Evolutionary conservation across 73 alveolate genomes (phyloP).

Genomic region (Tetrahymena thermophila): DNA sequence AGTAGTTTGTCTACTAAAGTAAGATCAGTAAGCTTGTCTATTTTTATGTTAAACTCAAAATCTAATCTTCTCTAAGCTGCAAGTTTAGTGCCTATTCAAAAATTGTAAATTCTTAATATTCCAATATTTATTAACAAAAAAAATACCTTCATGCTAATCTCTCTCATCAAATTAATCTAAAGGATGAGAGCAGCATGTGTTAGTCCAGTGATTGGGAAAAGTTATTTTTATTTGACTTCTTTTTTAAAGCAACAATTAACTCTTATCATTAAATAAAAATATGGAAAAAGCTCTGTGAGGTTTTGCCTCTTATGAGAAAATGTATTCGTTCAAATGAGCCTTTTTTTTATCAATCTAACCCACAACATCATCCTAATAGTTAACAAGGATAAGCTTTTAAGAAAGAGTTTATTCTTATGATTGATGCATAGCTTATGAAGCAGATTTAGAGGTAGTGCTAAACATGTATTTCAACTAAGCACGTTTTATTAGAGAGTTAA

Average conservation of each 20-base stretch:
- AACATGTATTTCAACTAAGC: background rate
- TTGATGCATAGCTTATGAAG: background rate
- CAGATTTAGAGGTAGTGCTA: background rate
- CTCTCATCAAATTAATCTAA: conserved; percentile 40
- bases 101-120: conserved; percentile 58
- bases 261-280: conserved; percentile 71
- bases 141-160: conserved; percentile 17
- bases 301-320: conserved; percentile 38
- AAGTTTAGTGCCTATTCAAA: conserved; percentile 44
- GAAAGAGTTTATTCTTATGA: conserved; percentile 33
- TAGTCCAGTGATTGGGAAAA: conserved; percentile 85
- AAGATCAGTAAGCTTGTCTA: conserved; percentile 33
- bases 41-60: conserved; percentile 56
- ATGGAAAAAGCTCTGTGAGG: conserved; percentile 94
- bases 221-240: conserved; percentile 75
- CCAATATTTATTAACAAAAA: conserved; percentile 23
- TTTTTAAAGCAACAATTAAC: conserved; percentile 67
- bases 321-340: conserved; percentile 54
- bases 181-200: conserved; percentile 92
- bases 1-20: conserved; percentile 62
- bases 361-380: conserved; percentile 48
- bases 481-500: background rate
- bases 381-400: conserved; percentile 54
- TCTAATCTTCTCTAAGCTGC: conserved; percentile 49
- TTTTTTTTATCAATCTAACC: conserved; percentile 51